Percentiles rank a stretch among this genome's conserved stretches.
Evolutionary conservation across 2,329 filamentous ascomycete species (phyloP).

Genomic region (Fusarium chlamydosporum): DNA sequence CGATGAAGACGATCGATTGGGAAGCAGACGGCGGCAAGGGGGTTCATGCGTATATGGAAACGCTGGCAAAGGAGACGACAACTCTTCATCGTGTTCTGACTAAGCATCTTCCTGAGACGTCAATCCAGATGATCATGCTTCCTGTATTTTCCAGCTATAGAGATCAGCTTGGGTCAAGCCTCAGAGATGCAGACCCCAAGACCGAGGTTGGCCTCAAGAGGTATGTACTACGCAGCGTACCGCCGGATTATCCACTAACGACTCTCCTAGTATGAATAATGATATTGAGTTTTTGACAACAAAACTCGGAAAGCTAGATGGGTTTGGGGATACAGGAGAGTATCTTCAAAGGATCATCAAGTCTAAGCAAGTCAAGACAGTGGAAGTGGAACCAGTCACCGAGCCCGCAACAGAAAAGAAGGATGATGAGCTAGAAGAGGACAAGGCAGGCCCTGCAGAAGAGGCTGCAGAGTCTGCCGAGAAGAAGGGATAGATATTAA

Average conservation of each 20-base stretch:
- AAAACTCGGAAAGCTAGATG: conserved; percentile 82
- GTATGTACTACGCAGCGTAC: conserved; percentile 62
- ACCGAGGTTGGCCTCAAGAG: conserved; percentile 78
- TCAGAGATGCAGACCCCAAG: conserved; percentile 74
- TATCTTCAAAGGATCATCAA: conserved; percentile 76
- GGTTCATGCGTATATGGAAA: conserved; percentile 85
- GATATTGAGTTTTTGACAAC: conserved; percentile 81
- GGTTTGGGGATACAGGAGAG: conserved; percentile 80
- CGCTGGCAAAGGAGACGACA: conserved; percentile 85
- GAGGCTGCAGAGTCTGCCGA: conserved; percentile 37
- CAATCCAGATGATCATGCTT: conserved; percentile 85
- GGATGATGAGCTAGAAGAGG: conserved; percentile 31
- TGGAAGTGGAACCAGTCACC: conserved; percentile 33
- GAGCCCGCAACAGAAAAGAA: conserved; percentile 34
- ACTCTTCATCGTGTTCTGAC: conserved; percentile 86
- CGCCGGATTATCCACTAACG: conserved; percentile 26
- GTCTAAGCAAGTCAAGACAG: conserved; percentile 63
- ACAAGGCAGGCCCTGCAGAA: conserved; percentile 28
- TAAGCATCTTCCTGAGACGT: conserved; percentile 83
- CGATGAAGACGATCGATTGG: conserved; percentile 83
- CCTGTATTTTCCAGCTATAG: conserved; percentile 87
- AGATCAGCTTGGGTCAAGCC: conserved; percentile 80
- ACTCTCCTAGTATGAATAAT: conserved; percentile 73
- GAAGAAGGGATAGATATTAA: conserved; percentile 44
- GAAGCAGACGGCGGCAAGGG: conserved; percentile 63